Percentiles rank a stretch among this genome's conserved stretches.
These are phyloP conservation scores for Biscutella laevigata DNA, from an alignment of 441 rosid genomes.

Conservation along the genomic window DNA sequence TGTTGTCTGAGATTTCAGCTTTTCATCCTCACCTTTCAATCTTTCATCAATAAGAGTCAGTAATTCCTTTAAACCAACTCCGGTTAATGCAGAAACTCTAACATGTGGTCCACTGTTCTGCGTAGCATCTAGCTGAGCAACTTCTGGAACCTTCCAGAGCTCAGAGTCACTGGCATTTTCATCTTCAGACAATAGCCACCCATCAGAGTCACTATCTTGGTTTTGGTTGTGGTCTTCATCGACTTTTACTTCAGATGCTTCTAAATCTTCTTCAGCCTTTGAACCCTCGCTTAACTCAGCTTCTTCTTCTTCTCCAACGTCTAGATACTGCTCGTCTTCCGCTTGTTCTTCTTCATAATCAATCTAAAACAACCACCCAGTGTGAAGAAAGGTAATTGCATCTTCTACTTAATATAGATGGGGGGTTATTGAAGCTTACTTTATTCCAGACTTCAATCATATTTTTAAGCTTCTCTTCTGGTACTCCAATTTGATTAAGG, in stretches of 20 bases:
- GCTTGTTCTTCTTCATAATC: constrained; percentile 50
- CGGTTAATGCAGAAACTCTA: constrained; percentile 57
- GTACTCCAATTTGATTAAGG: constrained; percentile 81
- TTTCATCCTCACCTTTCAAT: constrained; percentile 38
- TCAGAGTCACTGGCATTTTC: constrained; percentile 25
- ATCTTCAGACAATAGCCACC: constrained; percentile 40
- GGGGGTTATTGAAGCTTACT: constrained; percentile 30
- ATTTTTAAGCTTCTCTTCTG: constrained; percentile 64
- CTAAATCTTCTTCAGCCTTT: constrained; percentile 21
- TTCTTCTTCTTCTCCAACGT: constrained; percentile 29
- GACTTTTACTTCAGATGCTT: constrained; percentile 28
- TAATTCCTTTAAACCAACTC: constrained; percentile 71
- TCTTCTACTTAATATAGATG: constrained; percentile 4
- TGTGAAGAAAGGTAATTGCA: not conserved
- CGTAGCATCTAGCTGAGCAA: constrained; percentile 14
- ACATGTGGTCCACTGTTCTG: constrained; percentile 40
- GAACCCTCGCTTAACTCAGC: constrained; percentile 20
- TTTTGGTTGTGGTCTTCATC: constrained; percentile 9
- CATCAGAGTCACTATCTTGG: constrained; percentile 32
- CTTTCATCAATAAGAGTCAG: constrained; percentile 49
- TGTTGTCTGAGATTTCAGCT: constrained; percentile 26
- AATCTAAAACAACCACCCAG: constrained; percentile 34
- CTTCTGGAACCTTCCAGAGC: constrained; percentile 28
- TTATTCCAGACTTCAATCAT: constrained; percentile 97
- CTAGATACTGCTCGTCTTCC: constrained; percentile 23